These are phyloP conservation scores for Ustilago bromivora DNA, from an alignment of 1,284 basidiomycete genomes.

Conservation along the genomic window DNA sequence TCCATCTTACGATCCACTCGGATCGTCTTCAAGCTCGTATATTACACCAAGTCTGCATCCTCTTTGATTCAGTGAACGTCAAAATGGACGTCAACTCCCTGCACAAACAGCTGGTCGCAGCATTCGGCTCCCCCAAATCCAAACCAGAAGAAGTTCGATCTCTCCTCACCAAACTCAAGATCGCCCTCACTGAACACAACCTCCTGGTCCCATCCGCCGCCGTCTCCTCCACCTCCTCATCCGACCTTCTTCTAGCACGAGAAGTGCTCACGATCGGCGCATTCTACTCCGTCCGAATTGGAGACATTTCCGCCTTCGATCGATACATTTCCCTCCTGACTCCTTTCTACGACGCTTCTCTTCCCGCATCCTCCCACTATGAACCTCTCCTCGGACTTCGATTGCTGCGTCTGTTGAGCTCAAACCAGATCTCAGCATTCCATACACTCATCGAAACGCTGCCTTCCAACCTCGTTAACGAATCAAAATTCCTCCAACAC, in stretches of 20 bases:
- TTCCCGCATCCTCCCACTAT: slow-evolving; percentile 86
- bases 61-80: not conserved
- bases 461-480: slow-evolving; percentile 55
- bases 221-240: slow-evolving; percentile 60
- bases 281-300: slow-evolving; percentile 87
- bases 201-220: slow-evolving; percentile 75
- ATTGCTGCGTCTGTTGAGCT: slow-evolving; percentile 91
- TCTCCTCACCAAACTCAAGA: slow-evolving; percentile 72
- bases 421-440: slow-evolving; percentile 97
- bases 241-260: slow-evolving; percentile 73
- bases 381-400: slow-evolving; percentile 90
- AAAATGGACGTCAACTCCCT: slow-evolving; percentile 27
- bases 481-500: slow-evolving; percentile 62
- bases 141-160: slow-evolving; percentile 38
- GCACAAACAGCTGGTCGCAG: slow-evolving; percentile 36
- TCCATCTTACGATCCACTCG: not conserved
- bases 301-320: slow-evolving; percentile 91
- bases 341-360: slow-evolving; percentile 81
- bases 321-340: slow-evolving; percentile 93
- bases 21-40: not conserved
- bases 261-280: slow-evolving; percentile 96
- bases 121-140: slow-evolving; percentile 26
- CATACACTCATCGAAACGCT: slow-evolving; percentile 99
- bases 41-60: not conserved
- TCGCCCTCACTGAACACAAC: slow-evolving; percentile 82